These are phyloP conservation scores for Fraxinus dipetala DNA, from an alignment of 305 asterid species.

Conservation along the genomic window DNA sequence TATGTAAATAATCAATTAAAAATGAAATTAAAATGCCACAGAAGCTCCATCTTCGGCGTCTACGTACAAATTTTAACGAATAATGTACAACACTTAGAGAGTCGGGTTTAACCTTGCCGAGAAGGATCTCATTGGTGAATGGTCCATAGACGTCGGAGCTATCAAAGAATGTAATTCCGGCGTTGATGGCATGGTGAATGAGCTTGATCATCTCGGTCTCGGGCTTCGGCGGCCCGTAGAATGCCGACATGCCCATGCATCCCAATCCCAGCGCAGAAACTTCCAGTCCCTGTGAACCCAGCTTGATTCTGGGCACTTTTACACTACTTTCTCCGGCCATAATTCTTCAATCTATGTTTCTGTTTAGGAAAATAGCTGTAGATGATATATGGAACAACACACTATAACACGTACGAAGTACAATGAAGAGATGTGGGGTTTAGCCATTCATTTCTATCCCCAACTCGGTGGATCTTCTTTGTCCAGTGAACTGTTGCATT, in stretches of 20 bases:
- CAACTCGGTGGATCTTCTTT: background rate
- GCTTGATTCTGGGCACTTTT: constrained; percentile 27
- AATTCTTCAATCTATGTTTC: background rate
- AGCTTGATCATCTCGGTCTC: constrained; percentile 34
- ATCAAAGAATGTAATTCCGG: constrained; percentile 36
- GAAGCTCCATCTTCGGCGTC: background rate
- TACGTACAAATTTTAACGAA: background rate
- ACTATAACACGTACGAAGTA: background rate
- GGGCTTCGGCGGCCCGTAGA: constrained; percentile 36
- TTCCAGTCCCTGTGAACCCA: constrained; percentile 35
- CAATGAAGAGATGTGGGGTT: background rate
- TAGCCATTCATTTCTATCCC: background rate
- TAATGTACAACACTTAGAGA: background rate
- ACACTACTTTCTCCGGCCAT: background rate
- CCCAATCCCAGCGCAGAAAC: constrained; percentile 37
- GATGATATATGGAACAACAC: background rate
- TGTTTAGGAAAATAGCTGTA: background rate
- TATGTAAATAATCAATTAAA: background rate
- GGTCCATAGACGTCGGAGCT: constrained; percentile 35
- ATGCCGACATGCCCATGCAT: constrained; percentile 33
- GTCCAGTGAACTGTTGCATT: background rate
- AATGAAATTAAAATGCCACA: background rate
- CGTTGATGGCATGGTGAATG: constrained; percentile 31
- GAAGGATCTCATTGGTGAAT: constrained; percentile 32
- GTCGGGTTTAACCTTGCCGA: constrained; percentile 25